Evolutionary conservation across 257 asterid genomes (phyloP), one percentile per base, ranked within the genome.

Genomic region (Phtheirospermum japonicum): DNA sequence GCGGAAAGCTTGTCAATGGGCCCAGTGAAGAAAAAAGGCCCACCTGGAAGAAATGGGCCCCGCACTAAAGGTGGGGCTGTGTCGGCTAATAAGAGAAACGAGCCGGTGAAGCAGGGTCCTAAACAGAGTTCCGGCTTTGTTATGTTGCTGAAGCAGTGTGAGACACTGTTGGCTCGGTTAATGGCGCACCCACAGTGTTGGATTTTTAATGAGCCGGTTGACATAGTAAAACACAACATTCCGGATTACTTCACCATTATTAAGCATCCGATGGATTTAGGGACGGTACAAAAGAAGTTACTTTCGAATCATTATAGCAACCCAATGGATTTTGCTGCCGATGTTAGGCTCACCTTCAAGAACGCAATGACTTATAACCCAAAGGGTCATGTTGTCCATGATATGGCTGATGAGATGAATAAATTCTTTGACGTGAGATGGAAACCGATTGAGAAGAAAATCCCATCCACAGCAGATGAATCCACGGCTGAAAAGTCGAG

Each of bases 241-340:
- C 98, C 95, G 0, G 96, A 90, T 70, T 90, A 90, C 68, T 80
- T 60, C 49, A 77, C 45, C 65, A 71, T 90, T 40, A 85, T 90
- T 63, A 88, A 88, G 80, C 88, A 84, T 60, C 98, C 98, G 30
- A 90, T 90, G 98, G 98, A 90, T 80, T 79, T 90, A 54, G 94
- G 98, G 61, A 90, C 98, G 18, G 67, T 85, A 26, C 84, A 74
- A 64, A 68, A 55, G 26, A 88, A 88, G 75, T 70, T 90, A 46
- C 73, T 60, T 30, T 71, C 88, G 2, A 74, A 85, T 74, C 73
- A 69, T 71, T 90, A 90, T 74, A 68, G 70, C 42, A 77, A 66
- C 60, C 93, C 82, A 6, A 50, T 76, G 66, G 94, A 73, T 58
- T 84, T 88, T 73, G 94, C 94, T 32, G 85, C 81, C 2, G 96